Conservation (phyloP, 2,329 filamentous ascomycete species). For the Fulvia fulva region DNA sequence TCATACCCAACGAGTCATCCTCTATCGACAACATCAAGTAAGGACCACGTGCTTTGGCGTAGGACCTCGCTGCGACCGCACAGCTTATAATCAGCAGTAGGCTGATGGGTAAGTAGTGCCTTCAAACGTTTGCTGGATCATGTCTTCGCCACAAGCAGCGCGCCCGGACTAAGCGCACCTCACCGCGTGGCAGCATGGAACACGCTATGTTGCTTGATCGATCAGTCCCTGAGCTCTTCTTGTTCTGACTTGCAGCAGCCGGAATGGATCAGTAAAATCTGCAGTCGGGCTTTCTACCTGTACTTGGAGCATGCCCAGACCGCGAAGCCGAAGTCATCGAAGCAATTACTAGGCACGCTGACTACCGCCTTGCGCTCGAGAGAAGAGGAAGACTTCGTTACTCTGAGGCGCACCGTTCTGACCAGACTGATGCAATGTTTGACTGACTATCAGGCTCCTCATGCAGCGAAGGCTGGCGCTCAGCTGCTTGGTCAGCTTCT, state of each 20-base stretch:
- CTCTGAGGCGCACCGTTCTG: constrained; percentile 15
- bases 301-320: constrained; percentile 42
- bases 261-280: constrained; percentile 36
- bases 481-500: constrained; percentile 20
- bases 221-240: constrained; percentile 35
- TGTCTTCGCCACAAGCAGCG: constrained; percentile 20
- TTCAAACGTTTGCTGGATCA: constrained; percentile 18
- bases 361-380: constrained; percentile 35
- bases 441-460: constrained; percentile 13
- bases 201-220: constrained; percentile 43
- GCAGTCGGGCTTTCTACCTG: constrained; percentile 38
- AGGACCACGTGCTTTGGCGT: constrained; percentile 9
- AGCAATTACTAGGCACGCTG: constrained; percentile 43
- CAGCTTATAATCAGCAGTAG: constrained; percentile 1
- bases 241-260: constrained; percentile 24
- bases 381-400: neutral
- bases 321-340: constrained; percentile 46
- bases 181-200: constrained; percentile 48
- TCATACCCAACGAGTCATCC: constrained; percentile 10
- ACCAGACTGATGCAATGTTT: constrained; percentile 24
- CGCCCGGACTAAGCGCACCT: constrained; percentile 24
- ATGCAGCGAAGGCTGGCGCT: constrained; percentile 17
- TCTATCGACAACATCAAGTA: constrained; percentile 17
- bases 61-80: neutral
- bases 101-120: constrained; percentile 26